Percentiles rank a stretch among this genome's conserved stretches.
phyloP scores from a whole-genome alignment of 352 stramenopile species.

The Discostella stelligera region DNA sequence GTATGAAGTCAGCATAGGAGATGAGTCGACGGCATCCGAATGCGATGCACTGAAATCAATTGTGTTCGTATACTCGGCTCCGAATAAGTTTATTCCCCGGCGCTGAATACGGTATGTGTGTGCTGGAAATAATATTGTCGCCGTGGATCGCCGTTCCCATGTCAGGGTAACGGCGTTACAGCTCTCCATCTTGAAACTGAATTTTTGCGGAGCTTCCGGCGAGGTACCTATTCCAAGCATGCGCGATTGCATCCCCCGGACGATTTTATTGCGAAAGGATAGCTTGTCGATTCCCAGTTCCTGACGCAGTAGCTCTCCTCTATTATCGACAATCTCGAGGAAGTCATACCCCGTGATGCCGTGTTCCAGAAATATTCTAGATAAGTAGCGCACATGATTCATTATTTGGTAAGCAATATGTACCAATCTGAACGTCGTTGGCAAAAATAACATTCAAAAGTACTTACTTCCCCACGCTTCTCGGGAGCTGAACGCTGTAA shows the following conservation, averaged over 20 bases:
- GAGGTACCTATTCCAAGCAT: slow-evolving; percentile 45
- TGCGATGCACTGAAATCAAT: background rate
- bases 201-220: slow-evolving; percentile 17
- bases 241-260: slow-evolving; percentile 30
- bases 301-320: slow-evolving; percentile 26
- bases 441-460: background rate
- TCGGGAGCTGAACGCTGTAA: slow-evolving; percentile 43
- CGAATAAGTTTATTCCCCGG: slow-evolving; percentile 34
- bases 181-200: slow-evolving; percentile 30
- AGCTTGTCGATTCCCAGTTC: slow-evolving; percentile 45
- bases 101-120: slow-evolving; percentile 50
- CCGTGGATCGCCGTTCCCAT: slow-evolving; percentile 22
- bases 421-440: background rate
- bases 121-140: slow-evolving; percentile 42
- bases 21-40: background rate
- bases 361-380: slow-evolving; percentile 51
- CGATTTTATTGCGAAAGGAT: slow-evolving; percentile 45
- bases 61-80: background rate
- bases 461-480: slow-evolving; percentile 38
- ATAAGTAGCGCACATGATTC: background rate
- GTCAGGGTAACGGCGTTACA: slow-evolving; percentile 39
- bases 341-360: slow-evolving; percentile 52
- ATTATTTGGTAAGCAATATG: no score
- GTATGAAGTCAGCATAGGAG: background rate
- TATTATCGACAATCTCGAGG: slow-evolving; percentile 49